phyloP scores from a whole-genome alignment of 2,329 filamentous ascomycete species.

The Cladosporium phlei region DNA sequence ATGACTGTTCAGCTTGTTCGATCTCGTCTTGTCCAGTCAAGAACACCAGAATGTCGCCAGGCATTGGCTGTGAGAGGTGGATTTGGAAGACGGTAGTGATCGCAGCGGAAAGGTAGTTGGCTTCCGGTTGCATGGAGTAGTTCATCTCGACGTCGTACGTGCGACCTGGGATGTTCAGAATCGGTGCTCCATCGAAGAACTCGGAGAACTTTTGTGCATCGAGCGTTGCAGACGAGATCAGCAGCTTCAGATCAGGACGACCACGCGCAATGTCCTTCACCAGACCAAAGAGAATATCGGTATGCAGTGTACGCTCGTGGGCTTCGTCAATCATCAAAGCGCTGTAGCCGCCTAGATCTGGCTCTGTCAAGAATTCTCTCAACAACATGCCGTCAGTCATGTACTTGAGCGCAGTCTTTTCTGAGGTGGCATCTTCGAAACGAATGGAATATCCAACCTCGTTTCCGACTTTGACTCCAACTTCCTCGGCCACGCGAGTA shows the following conservation, averaged over 20 bases:
- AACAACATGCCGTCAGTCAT: conserved; percentile 97
- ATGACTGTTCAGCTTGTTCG: conserved; percentile 75
- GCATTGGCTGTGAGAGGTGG: conserved; percentile 72
- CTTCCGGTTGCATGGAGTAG: conserved; percentile 84
- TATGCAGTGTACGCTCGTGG: conserved; percentile 87
- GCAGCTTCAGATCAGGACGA: conserved; percentile 76
- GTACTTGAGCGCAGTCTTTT: conserved; percentile 89
- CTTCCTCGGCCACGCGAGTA: conserved; percentile 90
- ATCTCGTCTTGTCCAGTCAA: conserved; percentile 96
- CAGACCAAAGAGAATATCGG: conserved; percentile 82
- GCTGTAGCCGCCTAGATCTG: conserved; percentile 74
- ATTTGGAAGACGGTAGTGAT: conserved; percentile 95
- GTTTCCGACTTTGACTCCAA: conserved; percentile 81
- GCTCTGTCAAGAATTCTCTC: conserved; percentile 83
- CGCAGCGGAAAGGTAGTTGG: conserved; percentile 85
- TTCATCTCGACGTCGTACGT: conserved; percentile 87
- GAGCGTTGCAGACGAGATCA: conserved; percentile 93
- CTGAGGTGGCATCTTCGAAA: conserved; percentile 86
- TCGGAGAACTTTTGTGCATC: conserved; percentile 86
- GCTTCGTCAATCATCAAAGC: conserved; percentile 96
- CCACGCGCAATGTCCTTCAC: conserved; percentile 83
- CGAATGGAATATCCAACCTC: conserved; percentile 94
- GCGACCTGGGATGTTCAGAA: conserved; percentile 90
- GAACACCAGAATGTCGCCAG: conserved; percentile 88
- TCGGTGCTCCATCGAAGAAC: conserved; percentile 88